Conservation (phyloP, 441 rosid genomes). For the Omphalea diandra region DNA sequence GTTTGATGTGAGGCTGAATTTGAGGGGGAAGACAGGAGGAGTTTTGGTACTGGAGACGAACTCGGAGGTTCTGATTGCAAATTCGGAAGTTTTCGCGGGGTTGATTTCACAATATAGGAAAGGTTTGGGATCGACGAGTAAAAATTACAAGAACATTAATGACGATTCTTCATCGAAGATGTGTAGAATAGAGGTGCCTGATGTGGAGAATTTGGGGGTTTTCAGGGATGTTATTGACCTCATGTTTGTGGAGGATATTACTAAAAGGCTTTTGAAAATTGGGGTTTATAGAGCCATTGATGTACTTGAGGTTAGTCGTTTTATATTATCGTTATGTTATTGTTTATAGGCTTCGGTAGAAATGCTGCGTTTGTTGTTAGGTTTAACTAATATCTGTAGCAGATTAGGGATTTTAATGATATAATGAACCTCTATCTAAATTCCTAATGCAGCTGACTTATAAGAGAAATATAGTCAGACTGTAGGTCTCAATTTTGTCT, state of each 20-base stretch:
- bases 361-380: too few species aligned
- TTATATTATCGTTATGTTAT: not conserved
- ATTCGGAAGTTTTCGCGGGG: conserved; percentile 58
- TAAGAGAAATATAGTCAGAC: not conserved
- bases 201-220: conserved; percentile 73
- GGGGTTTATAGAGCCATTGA: conserved; percentile 71
- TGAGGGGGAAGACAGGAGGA: conserved; percentile 70
- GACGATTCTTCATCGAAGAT: conserved; percentile 31
- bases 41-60: conserved; percentile 64
- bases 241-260: conserved; percentile 70
- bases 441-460: not conserved
- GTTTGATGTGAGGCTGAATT: conserved; percentile 64
- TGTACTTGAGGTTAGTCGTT: conserved; percentile 64
- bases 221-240: conserved; percentile 75
- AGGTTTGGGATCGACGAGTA: conserved; percentile 20
- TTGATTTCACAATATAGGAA: conserved; percentile 39
- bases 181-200: conserved; percentile 71
- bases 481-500: not conserved
- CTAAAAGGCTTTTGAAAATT: conserved; percentile 50
- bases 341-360: not conserved
- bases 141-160: conserved; percentile 6
- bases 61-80: conserved; percentile 52
- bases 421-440: not conserved
- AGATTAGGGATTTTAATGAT: not conserved
- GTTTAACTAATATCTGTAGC: not conserved